phyloP scores from a whole-genome alignment of 345 rosid genomes.

The Gossypium arboreum region DNA sequence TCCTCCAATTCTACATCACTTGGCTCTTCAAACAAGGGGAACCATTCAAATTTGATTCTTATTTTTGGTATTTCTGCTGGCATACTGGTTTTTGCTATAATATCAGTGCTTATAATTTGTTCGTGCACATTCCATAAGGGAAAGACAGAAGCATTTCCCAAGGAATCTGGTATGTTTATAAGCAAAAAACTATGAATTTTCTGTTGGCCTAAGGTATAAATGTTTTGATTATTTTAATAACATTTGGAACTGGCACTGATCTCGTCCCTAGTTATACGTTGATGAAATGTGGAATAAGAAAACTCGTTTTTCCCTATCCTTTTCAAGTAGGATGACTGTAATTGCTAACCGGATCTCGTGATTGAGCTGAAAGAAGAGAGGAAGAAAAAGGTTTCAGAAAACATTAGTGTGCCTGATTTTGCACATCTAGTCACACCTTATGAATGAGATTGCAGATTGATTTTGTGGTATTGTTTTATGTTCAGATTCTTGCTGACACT shows the following conservation, averaged over 20 bases:
- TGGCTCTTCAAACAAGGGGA: conserved; percentile 41
- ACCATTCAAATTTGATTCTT: conserved; percentile 55
- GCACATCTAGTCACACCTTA: not conserved
- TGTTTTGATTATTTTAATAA: conserved; percentile 2
- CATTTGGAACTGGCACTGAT: not conserved
- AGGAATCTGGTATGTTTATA: conserved; percentile 54
- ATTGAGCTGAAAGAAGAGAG: not conserved
- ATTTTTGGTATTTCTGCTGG: conserved; percentile 67
- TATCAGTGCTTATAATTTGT: conserved; percentile 60
- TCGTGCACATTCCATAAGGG: conserved; percentile 48
- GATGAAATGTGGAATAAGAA: not conserved
- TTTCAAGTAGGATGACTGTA: not conserved
- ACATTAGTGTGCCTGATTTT: not conserved
- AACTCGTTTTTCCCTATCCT: not conserved
- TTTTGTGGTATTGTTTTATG: not conserved
- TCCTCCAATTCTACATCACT: conserved; percentile 39
- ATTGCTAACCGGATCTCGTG: not conserved
- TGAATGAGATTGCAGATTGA: not conserved
- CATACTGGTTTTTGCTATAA: conserved; percentile 47
- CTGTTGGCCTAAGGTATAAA: conserved; percentile 8
- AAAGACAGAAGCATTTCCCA: conserved; percentile 47
- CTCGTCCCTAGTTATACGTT: not conserved
- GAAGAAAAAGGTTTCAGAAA: not conserved
- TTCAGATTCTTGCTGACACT: conserved; percentile 2
- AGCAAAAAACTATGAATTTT: conserved; percentile 9